Evolutionary conservation across 345 rosid species (phyloP).

Genomic region (Passiflora organensis): DNA sequence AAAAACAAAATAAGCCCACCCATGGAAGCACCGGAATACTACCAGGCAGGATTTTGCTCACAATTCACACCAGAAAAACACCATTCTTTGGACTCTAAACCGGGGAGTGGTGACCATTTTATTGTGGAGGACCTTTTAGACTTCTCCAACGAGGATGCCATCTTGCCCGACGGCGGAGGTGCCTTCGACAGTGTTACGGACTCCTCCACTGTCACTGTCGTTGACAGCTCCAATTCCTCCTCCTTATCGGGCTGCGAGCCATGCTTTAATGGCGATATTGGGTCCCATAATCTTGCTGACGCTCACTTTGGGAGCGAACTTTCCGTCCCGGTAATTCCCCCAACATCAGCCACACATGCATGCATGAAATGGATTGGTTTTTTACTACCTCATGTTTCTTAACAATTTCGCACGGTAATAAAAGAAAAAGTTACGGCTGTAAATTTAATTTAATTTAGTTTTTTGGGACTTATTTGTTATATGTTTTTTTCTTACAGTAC

Average conservation of each 20-base stretch:
- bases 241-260: slow-evolving; percentile 34
- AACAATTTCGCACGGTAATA: not conserved
- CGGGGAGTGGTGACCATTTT: slow-evolving; percentile 52
- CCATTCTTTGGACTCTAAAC: slow-evolving; percentile 28
- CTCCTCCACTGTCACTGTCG: slow-evolving; percentile 46
- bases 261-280: slow-evolving; percentile 27
- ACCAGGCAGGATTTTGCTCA: slow-evolving; percentile 21
- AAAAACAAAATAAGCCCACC: not conserved
- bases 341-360: not conserved
- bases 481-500: slow-evolving; percentile 27
- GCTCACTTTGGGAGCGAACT: slow-evolving; percentile 65
- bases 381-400: not conserved
- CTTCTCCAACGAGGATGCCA: slow-evolving; percentile 72
- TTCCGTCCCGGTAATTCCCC: slow-evolving; percentile 70
- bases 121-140: slow-evolving; percentile 84
- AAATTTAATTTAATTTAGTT: not conserved
- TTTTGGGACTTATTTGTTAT: not conserved
- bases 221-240: slow-evolving; percentile 68
- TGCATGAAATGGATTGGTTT: not conserved
- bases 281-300: slow-evolving; percentile 32
- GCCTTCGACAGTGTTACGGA: slow-evolving; percentile 41
- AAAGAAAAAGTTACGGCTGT: not conserved
- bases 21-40: slow-evolving; percentile 32
- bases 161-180: slow-evolving; percentile 33
- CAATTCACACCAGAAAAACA: slow-evolving; percentile 34